Evolutionary conservation across 2,329 filamentous ascomycete species (phyloP).

Genomic region (Elsinoe fawcettii): DNA sequence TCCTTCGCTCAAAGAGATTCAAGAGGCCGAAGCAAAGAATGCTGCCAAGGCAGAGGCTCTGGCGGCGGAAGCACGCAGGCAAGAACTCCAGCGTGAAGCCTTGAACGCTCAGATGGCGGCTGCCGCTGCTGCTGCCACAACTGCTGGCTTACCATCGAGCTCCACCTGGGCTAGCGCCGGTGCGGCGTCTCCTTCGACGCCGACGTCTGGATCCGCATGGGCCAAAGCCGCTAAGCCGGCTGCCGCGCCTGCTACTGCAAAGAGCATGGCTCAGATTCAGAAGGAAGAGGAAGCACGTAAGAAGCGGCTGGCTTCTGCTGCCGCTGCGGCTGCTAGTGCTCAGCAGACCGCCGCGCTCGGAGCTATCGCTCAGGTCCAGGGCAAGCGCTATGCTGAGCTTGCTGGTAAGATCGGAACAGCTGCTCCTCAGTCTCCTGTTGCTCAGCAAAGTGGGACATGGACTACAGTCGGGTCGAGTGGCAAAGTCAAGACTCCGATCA

Average conservation of each 20-base stretch:
- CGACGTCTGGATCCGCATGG: slow-evolving; percentile 54
- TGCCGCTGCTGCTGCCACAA: slow-evolving; percentile 39
- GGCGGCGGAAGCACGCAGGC: slow-evolving; percentile 66
- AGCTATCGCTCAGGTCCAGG: slow-evolving; percentile 40
- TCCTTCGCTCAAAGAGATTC: slow-evolving; percentile 90
- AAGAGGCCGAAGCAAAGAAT: slow-evolving; percentile 88
- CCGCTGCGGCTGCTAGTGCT: slow-evolving; percentile 37
- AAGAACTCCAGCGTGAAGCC: slow-evolving; percentile 70
- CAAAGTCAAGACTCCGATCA: slow-evolving; percentile 59
- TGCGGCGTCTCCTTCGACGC: slow-evolving; percentile 58
- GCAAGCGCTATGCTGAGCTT: slow-evolving; percentile 91
- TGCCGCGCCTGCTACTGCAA: slow-evolving; percentile 52
- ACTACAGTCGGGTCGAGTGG: slow-evolving; percentile 91
- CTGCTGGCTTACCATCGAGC: slow-evolving; percentile 73
- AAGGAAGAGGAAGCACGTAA: slow-evolving; percentile 91
- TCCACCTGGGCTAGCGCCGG: slow-evolving; percentile 85
- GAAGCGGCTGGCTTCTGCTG: slow-evolving; percentile 56
- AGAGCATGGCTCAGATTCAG: slow-evolving; percentile 92
- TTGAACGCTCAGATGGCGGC: slow-evolving; percentile 46
- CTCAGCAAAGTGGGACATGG: slow-evolving; percentile 61
- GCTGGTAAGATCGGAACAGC: slow-evolving; percentile 64
- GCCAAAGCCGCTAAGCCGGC: slow-evolving; percentile 53
- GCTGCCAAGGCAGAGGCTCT: slow-evolving; percentile 81
- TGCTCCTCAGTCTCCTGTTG: slow-evolving; percentile 31
- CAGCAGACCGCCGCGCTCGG: slow-evolving; percentile 32